phyloP scores from a whole-genome alignment of 495 filamentous ascomycete genomes.

The Neurospora africana region DNA sequence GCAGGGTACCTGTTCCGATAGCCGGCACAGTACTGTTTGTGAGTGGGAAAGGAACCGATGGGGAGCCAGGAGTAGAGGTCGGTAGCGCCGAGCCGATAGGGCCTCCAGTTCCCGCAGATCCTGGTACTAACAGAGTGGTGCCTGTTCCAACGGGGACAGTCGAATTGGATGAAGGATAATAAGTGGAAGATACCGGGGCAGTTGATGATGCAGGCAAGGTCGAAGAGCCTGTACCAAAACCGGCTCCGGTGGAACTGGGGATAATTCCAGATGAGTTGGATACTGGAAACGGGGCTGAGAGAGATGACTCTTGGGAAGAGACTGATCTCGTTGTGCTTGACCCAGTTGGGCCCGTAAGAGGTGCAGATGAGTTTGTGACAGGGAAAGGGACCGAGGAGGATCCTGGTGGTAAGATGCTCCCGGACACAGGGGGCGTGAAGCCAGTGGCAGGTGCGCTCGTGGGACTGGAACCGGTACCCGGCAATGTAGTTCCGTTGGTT shows the following conservation, averaged over 20 bases:
- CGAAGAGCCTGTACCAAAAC: neutral
- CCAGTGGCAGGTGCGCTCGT: neutral
- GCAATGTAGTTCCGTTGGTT: neutral
- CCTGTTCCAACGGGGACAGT: neutral
- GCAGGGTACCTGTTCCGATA: conserved; percentile 5
- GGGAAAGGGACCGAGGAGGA: conserved; percentile 8
- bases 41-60: conserved; percentile 5
- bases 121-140: neutral
- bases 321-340: neutral
- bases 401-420: neutral
- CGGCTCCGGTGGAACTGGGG: neutral
- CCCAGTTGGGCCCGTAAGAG: neutral
- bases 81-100: neutral
- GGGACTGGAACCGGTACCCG: neutral
- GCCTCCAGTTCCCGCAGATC: neutral
- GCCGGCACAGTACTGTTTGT: conserved; percentile 5
- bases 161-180: neutral
- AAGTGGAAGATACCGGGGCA: neutral
- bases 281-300: neutral
- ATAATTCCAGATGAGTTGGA: neutral
- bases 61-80: neutral
- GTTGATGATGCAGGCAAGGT: neutral
- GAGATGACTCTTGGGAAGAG: neutral
- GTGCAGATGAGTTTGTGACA: conserved; percentile 12
- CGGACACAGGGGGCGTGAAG: neutral